Evolutionary conservation across 2,329 filamentous ascomycete species (phyloP).

Genomic region (Ceratocystis alfenasii): DNA sequence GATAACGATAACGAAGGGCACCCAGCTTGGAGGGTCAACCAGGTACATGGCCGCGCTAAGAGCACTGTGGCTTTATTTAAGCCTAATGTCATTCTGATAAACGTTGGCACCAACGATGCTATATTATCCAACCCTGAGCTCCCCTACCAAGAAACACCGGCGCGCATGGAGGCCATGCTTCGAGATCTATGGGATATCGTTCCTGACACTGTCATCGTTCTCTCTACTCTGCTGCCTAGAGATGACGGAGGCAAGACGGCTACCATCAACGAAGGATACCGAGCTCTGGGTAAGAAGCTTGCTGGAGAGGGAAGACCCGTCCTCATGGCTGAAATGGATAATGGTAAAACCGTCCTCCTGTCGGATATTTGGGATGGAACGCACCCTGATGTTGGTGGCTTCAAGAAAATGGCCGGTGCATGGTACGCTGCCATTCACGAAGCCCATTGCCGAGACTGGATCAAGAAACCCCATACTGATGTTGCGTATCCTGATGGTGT

Average conservation of each 20-base stretch:
- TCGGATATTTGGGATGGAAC: slow-evolving; percentile 32
- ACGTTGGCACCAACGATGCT: slow-evolving; percentile 26
- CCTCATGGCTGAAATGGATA: slow-evolving; percentile 22
- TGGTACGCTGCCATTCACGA: slow-evolving; percentile 29
- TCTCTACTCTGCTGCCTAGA: slow-evolving; percentile 24
- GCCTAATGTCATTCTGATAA: slow-evolving; percentile 25
- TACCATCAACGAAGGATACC: slow-evolving; percentile 30
- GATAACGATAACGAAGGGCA: slow-evolving; percentile 25
- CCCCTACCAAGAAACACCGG: slow-evolving; percentile 9
- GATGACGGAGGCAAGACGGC: slow-evolving; percentile 26
- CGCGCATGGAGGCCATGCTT: slow-evolving; percentile 23
- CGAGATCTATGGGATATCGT: slow-evolving; percentile 22
- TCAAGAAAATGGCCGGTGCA: slow-evolving; percentile 33
- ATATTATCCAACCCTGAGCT: slow-evolving; percentile 9
- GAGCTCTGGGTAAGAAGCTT: slow-evolving; percentile 25
- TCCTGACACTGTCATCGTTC: slow-evolving; percentile 23
- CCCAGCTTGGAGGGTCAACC: slow-evolving; percentile 20
- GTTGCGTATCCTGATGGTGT: slow-evolving; percentile 14
- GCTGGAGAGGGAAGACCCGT: slow-evolving; percentile 21
- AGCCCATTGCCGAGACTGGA: slow-evolving; percentile 23
- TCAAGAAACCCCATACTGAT: slow-evolving; percentile 19
- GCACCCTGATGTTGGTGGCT: slow-evolving; percentile 33
- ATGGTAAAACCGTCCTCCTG: slow-evolving; percentile 8
- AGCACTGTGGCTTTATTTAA: slow-evolving; percentile 13
- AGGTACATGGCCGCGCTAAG: slow-evolving; percentile 13